Base-by-base conservation (phyloP, 2,329 filamentous ascomycete species). In the Exophiala sp. region DNA sequence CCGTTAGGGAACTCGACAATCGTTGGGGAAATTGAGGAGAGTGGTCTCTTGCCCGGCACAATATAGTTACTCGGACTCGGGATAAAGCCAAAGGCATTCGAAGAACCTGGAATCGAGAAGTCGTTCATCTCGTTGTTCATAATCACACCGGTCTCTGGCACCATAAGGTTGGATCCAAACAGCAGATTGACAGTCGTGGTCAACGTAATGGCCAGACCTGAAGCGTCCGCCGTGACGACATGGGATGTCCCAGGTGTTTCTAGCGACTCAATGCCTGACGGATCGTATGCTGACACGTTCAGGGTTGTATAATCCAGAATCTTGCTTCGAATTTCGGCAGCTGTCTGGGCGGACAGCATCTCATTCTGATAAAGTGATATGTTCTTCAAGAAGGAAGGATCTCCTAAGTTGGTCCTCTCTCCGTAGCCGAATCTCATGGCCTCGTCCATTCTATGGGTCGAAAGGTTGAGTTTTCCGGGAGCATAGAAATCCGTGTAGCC, bases 351-450 rank as follows among this genome's bases (percentile, higher is more conserved):
- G 40, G 80, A 80, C 14, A 96, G 71, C 77, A 97, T 88, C 2
- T 77, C 68, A 1, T 76, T 68, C 69, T 96, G 85, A 61, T 87
- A 86, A 6, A 73, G 69, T 7, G 77, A 72, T 47, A 92, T 74
- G 29, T 82, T 81, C 0, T 76, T 62, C 3, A 95, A 81, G 67
- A 87, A 96, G 1, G 74, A 76, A 0, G 92, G 94, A 68, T 97
- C 94, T 3, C 91, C 92, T 0, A 97, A 80, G 24, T 85, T 78
- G n/a, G 84, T 79, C 53, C 91, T 84, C 63, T 87, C 75, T 3
- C 86, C 91, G 67, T 96, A 97, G 2, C 83, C 91, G 68, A 95
- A 97, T 18, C 90, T 82, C 74, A 96, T 89, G 10, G 91, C 87
- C 75, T 97, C 94, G 65, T 90, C 84, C 60, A 96, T 80, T 11